Conservation (phyloP, 768 basidiomycete species). For the Ramaria rubella region DNA sequence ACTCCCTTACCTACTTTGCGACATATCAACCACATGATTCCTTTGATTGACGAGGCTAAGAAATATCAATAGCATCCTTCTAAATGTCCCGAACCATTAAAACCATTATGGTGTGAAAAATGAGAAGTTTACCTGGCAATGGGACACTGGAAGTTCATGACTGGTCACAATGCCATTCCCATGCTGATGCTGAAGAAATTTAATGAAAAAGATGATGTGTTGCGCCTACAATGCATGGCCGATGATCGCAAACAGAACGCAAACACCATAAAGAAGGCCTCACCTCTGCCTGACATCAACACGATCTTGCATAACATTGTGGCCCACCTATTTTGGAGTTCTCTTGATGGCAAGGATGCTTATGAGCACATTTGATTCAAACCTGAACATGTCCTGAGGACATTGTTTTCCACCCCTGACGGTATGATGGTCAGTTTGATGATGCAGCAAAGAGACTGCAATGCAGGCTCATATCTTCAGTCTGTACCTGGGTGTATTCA, state of each 20-base stretch:
- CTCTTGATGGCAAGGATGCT: constrained; percentile 26
- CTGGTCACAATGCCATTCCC: constrained; percentile 24
- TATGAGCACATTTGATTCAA: constrained; percentile 27
- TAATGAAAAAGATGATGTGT: constrained; percentile 12
- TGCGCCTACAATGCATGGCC: constrained; percentile 19
- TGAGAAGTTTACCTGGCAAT: constrained; percentile 23
- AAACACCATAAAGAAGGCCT: constrained; percentile 25
- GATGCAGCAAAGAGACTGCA: constrained; percentile 29
- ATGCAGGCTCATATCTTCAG: constrained; percentile 28
- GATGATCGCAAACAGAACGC: constrained; percentile 26
- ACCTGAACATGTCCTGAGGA: constrained; percentile 20
- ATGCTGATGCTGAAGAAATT: constrained; percentile 30
- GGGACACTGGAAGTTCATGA: constrained; percentile 26
- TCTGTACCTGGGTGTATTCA: constrained; percentile 24
- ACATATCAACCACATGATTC: constrained; percentile 32
- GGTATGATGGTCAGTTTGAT: constrained; percentile 40
- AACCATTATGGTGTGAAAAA: constrained; percentile 23
- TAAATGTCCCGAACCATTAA: constrained; percentile 30
- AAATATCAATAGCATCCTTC: constrained; percentile 30
- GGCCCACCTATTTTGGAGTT: constrained; percentile 14
- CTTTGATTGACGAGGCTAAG: constrained; percentile 26
- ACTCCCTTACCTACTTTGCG: constrained; percentile 23
- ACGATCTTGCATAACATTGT: constrained; percentile 21
- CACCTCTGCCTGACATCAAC: constrained; percentile 25
- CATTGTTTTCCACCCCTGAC: constrained; percentile 32